phyloP scores from a whole-genome alignment of 345 rosid species.

The Pistacia integerrima region DNA sequence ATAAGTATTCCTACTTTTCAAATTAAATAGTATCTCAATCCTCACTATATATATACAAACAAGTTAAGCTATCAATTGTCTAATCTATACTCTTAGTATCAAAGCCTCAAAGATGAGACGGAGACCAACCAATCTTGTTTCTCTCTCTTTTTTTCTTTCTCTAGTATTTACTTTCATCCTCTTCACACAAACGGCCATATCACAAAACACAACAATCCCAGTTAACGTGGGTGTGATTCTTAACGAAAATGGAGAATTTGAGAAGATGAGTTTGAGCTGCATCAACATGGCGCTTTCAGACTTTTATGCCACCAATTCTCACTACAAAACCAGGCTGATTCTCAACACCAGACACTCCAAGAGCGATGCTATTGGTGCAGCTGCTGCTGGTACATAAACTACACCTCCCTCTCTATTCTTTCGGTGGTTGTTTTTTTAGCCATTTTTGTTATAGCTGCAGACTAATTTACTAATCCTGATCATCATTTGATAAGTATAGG shows the following conservation, averaged over 20 bases:
- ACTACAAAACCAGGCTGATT: constrained; percentile 51
- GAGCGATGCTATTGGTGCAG: constrained; percentile 46
- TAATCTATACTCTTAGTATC: not conserved
- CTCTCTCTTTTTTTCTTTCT: not conserved
- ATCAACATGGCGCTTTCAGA: constrained; percentile 56
- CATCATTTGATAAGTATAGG: too few species aligned
- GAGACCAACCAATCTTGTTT: not conserved
- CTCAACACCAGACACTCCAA: constrained; percentile 42
- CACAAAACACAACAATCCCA: constrained; percentile 19
- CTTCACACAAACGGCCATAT: constrained; percentile 14
- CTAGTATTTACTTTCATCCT: not conserved
- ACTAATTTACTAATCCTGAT: too few species aligned
- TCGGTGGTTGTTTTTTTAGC: too few species aligned
- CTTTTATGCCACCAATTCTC: constrained; percentile 37
- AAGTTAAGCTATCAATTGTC: too few species aligned
- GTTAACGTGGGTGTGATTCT: constrained; percentile 59
- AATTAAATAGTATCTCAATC: too few species aligned
- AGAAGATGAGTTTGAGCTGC: constrained; percentile 39
- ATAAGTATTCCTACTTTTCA: not conserved
- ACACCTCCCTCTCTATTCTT: not conserved
- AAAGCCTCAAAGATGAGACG: not conserved
- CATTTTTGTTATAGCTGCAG: too few species aligned
- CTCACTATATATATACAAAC: not conserved
- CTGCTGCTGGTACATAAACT: constrained; percentile 52
- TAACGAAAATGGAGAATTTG: constrained; percentile 28